Conservation (phyloP, 495 filamentous ascomycete species). For the Hypoxylon perforatum region DNA sequence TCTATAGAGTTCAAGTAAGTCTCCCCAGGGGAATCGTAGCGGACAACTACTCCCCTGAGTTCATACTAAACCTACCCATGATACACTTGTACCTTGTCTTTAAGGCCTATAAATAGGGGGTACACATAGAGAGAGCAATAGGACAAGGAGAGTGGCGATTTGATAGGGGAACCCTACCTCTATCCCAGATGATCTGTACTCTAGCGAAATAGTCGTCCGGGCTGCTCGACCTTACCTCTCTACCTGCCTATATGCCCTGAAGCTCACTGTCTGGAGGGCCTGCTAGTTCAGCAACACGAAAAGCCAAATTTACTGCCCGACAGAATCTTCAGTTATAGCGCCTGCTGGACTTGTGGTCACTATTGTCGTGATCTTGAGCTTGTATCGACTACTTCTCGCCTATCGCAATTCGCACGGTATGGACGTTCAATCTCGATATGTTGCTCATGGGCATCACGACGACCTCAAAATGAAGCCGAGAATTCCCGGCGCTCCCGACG, state of each 20-base stretch:
- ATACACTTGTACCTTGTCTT: too few species aligned
- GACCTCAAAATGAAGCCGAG: neutral
- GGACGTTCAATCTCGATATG: neutral
- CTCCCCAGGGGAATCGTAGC: neutral
- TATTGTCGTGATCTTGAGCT: constrained; percentile 1
- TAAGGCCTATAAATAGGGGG: neutral
- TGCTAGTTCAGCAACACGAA: neutral
- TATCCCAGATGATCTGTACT: neutral
- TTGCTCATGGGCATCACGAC: constrained; percentile 4
- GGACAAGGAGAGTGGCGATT: too few species aligned
- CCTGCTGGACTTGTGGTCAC: neutral
- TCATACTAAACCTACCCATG: neutral
- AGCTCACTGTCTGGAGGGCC: too few species aligned
- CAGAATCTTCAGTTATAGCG: neutral
- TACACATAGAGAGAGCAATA: too few species aligned
- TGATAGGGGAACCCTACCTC: too few species aligned
- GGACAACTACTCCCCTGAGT: neutral
- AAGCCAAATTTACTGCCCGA: neutral
- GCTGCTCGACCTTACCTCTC: neutral
- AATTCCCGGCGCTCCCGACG: constrained; percentile 10
- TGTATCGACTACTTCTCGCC: constrained; percentile 35
- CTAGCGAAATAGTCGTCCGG: neutral
- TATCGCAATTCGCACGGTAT: constrained; percentile 31
- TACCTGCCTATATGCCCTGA: too few species aligned
- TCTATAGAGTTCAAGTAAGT: too few species aligned